Conservation (phyloP, 768 basidiomycete genomes). For the Termitomyces sp. region DNA sequence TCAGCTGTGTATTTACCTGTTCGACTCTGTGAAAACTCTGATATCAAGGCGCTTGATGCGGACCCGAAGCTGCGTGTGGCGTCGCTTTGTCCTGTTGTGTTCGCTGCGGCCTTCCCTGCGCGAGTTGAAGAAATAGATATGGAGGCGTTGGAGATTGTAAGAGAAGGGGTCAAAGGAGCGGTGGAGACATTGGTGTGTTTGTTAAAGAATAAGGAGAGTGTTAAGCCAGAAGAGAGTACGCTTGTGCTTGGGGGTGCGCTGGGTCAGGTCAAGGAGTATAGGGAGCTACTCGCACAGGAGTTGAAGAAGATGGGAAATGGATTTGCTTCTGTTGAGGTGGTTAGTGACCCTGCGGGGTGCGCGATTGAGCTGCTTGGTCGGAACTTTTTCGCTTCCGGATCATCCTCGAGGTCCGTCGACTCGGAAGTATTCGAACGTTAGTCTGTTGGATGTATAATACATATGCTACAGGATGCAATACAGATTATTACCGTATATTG, state of each 20-base stretch:
- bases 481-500: no score
- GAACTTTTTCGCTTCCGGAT: slow-evolving; percentile 5
- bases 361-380: slow-evolving; percentile 12
- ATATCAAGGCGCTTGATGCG: slow-evolving; percentile 2
- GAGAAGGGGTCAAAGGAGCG: slow-evolving; percentile 11
- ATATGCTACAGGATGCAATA: no score
- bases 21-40: slow-evolving; percentile 7
- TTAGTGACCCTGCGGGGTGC: slow-evolving; percentile 16
- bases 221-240: slow-evolving; percentile 9
- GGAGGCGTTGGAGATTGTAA: slow-evolving; percentile 20
- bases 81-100: slow-evolving; percentile 18
- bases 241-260: slow-evolving; percentile 23
- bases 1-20: slow-evolving; percentile 20
- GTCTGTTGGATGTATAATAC: no score
- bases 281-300: slow-evolving; percentile 9
- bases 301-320: slow-evolving; percentile 9
- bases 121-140: slow-evolving; percentile 3
- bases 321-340: slow-evolving; percentile 17
- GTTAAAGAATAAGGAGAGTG: not conserved
- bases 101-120: slow-evolving; percentile 17
- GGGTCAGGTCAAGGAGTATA: slow-evolving; percentile 16
- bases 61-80: slow-evolving; percentile 25
- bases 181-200: slow-evolving; percentile 13
- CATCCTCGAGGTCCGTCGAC: no score
- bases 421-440: no score